These are phyloP conservation scores for Sporothrix globosa DNA, from an alignment of 2,329 filamentous ascomycete genomes.

Conservation along the genomic window DNA sequence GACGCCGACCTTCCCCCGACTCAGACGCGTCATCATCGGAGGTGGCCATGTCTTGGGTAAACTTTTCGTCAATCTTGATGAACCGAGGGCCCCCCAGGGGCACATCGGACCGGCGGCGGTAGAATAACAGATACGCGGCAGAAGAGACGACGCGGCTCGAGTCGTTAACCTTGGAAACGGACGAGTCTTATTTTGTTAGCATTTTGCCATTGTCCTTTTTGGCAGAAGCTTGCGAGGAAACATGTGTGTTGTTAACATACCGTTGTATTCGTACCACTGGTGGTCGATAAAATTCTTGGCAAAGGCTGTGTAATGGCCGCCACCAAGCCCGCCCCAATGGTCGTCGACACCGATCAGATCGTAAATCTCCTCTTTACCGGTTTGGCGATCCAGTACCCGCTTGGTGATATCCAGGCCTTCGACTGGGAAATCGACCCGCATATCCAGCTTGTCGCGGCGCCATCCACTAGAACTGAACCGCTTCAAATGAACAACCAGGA, in stretches of 20 bases:
- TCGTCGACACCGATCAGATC: constrained; percentile 96
- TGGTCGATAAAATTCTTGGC: constrained; percentile 89
- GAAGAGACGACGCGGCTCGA: constrained; percentile 67
- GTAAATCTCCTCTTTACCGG: constrained; percentile 81
- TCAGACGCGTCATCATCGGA: constrained; percentile 50
- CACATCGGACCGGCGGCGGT: constrained; percentile 76
- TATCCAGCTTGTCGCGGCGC: constrained; percentile 88
- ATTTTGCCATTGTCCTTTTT: not conserved
- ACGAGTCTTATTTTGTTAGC: constrained; percentile 63
- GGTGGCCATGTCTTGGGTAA: constrained; percentile 55
- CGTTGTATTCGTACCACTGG: constrained; percentile 96
- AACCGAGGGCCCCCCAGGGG: constrained; percentile 81
- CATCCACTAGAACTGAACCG: constrained; percentile 84
- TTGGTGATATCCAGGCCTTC: constrained; percentile 81
- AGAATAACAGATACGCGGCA: constrained; percentile 92
- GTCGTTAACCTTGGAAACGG: constrained; percentile 65
- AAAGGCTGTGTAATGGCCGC: constrained; percentile 94
- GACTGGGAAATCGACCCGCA: constrained; percentile 87
- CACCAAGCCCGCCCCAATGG: constrained; percentile 89
- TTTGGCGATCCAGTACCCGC: constrained; percentile 77
- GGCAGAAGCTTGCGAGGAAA: not conserved
- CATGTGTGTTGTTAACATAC: constrained; percentile 55
- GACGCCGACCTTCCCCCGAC: constrained; percentile 81
- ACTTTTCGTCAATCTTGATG: constrained; percentile 68
- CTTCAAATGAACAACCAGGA: constrained; percentile 93